These are phyloP conservation scores for Musa beccarii DNA, from an alignment of 176 grass and related monocot species.

Conservation along the genomic window DNA sequence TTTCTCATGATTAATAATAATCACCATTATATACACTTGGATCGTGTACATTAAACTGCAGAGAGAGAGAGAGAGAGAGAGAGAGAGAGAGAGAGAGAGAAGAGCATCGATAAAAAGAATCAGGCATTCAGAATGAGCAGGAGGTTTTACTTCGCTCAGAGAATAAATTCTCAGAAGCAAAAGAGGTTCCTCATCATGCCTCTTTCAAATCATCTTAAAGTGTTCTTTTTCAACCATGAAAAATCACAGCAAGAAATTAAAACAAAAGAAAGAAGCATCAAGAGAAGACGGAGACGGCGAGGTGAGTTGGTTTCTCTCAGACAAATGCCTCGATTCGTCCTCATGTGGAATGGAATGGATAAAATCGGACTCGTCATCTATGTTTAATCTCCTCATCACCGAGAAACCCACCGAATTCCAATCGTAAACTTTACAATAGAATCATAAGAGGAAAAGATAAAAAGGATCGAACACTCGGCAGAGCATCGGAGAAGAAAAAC, in stretches of 20 bases:
- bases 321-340: conserved; percentile 44
- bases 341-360: conserved; percentile 26
- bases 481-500: neutral
- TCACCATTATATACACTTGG: no score
- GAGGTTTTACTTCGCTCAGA: conserved; percentile 8
- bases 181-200: conserved; percentile 1
- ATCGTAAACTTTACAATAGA: neutral
- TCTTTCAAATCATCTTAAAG: neutral
- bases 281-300: no score
- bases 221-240: no score
- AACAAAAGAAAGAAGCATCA: no score
- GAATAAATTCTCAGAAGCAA: neutral
- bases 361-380: conserved; percentile 25
- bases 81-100: no score
- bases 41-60: no score
- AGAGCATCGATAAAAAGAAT: neutral
- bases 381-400: neutral
- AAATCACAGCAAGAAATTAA: neutral
- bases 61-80: no score
- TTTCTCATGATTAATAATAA: no score
- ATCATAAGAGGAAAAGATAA: neutral
- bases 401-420: neutral
- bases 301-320: conserved; percentile 11
- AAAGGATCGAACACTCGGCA: neutral
- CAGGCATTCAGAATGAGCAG: conserved; percentile 12